A percentile compares a stretch with the other conserved stretches of the same genome.
Evolutionary conservation across 2,329 filamentous ascomycete species (phyloP).

Genomic region (Pseudocercospora vitis): DNA sequence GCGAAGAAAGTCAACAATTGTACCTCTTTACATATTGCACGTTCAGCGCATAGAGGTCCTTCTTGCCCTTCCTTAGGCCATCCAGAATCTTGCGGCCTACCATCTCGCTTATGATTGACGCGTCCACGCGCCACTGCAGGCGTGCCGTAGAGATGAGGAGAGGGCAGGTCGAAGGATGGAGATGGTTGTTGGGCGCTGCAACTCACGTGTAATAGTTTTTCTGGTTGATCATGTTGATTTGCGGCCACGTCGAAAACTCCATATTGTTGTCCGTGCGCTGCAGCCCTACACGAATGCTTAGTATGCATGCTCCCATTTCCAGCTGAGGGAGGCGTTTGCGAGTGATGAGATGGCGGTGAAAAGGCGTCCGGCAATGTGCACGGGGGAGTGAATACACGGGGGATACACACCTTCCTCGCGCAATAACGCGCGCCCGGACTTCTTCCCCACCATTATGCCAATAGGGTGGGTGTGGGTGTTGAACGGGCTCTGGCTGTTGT

Average conservation of each 20-base stretch:
- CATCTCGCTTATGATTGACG: constrained; percentile 22
- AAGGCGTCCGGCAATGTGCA: constrained; percentile 12
- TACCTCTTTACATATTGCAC: constrained; percentile 39
- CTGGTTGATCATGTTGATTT: constrained; percentile 91
- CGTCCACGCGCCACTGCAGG: constrained; percentile 7
- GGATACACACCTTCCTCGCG: constrained; percentile 55
- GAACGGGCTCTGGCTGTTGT: not conserved
- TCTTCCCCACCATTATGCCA: constrained; percentile 63
- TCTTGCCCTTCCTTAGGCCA: constrained; percentile 37
- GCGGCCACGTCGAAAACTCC: constrained; percentile 91
- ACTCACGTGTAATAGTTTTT: constrained; percentile 98
- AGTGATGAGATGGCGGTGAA: constrained; percentile 21
- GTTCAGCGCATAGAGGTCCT: constrained; percentile 38
- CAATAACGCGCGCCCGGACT: constrained; percentile 62
- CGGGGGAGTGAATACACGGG: not conserved
- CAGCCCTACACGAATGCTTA: constrained; percentile 60
- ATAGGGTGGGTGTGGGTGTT: not conserved
- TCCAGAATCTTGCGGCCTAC: constrained; percentile 36
- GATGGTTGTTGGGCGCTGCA: constrained; percentile 8
- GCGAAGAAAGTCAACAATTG: not conserved
- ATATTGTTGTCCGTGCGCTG: constrained; percentile 98
- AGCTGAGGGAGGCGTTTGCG: constrained; percentile 17
- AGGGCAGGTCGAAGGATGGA: not conserved
- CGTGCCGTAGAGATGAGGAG: not conserved
- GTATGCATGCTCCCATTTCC: constrained; percentile 27